These are phyloP conservation scores for Russula sp. DNA, from an alignment of 768 basidiomycete species.

Conservation along the genomic window DNA sequence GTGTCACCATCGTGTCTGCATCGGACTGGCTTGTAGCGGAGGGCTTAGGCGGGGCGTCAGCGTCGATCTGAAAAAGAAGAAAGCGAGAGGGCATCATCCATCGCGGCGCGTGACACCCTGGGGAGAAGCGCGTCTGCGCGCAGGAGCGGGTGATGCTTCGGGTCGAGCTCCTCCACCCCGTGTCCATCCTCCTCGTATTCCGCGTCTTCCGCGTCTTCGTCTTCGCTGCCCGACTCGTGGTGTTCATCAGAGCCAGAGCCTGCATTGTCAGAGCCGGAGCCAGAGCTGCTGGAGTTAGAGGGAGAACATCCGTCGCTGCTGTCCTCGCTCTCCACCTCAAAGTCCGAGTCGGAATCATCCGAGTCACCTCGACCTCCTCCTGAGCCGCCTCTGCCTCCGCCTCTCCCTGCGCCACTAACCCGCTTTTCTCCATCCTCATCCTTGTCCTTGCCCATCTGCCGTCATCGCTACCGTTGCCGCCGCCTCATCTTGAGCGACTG, in stretches of 20 bases:
- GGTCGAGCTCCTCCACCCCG: constrained; percentile 42
- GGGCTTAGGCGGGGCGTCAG: too few species aligned
- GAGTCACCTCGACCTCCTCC: constrained; percentile 20
- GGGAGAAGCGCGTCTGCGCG: constrained; percentile 18
- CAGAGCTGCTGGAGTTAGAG: constrained; percentile 4
- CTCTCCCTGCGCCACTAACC: constrained; percentile 1
- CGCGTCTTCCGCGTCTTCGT: constrained; percentile 27
- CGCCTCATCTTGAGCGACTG: neutral
- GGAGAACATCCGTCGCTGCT: constrained; percentile 36
- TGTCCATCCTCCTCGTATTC: constrained; percentile 33
- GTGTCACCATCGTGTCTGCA: too few species aligned
- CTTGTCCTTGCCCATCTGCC: neutral
- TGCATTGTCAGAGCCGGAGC: constrained; percentile 8
- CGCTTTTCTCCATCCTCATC: neutral
- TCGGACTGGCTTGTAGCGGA: too few species aligned
- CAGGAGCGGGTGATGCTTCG: constrained; percentile 38
- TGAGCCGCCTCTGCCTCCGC: too few species aligned
- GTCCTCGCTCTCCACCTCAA: constrained; percentile 23
- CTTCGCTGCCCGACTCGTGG: too few species aligned
- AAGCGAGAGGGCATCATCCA: too few species aligned
- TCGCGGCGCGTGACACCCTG: constrained; percentile 18
- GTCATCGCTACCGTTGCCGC: neutral
- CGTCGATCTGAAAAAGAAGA: too few species aligned
- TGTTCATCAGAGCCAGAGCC: constrained; percentile 2
- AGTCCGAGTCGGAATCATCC: constrained; percentile 15